Conservation (phyloP, 768 basidiomycete genomes). For the Phlebiopsis gigantea region DNA sequence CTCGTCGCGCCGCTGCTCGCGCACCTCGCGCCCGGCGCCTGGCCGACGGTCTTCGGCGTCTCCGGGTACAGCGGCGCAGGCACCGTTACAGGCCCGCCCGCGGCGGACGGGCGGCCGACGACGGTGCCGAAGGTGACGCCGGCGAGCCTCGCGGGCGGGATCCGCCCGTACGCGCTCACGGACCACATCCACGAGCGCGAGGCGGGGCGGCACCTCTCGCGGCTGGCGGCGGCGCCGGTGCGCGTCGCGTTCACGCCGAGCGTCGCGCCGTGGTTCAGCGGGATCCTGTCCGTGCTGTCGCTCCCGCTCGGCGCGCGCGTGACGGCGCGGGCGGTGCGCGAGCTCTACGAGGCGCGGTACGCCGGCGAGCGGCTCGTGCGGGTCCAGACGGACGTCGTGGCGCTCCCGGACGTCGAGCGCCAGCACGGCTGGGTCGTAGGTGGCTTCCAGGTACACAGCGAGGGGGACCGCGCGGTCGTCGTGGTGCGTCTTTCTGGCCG, state of each 20-base stretch:
- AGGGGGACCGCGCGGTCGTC: slow-evolving; percentile 88
- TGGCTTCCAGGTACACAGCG: slow-evolving; percentile 89
- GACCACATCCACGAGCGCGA: slow-evolving; percentile 99
- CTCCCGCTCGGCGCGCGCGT: slow-evolving; percentile 69
- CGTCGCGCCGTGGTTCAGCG: slow-evolving; percentile 94
- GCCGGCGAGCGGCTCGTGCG: slow-evolving; percentile 65
- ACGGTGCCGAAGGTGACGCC: slow-evolving; percentile 80
- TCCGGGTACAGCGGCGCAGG: slow-evolving; percentile 97
- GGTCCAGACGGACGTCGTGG: slow-evolving; percentile 65
- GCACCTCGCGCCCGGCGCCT: slow-evolving; percentile 51
- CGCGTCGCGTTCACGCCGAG: slow-evolving; percentile 77
- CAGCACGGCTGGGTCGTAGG: slow-evolving; percentile 90
- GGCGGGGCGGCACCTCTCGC: slow-evolving; percentile 77
- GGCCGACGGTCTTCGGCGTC: slow-evolving; percentile 86
- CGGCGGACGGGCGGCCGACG: slow-evolving; percentile 61
- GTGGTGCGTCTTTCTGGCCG: slow-evolving; percentile 51
- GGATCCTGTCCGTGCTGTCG: slow-evolving; percentile 84
- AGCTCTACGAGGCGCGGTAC: slow-evolving; percentile 78
- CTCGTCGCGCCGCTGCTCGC: slow-evolving; percentile 85
- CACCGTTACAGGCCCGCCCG: slow-evolving; percentile 63
- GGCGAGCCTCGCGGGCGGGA: slow-evolving; percentile 65
- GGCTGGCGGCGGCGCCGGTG: slow-evolving; percentile 36
- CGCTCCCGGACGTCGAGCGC: slow-evolving; percentile 67
- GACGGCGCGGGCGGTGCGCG: slow-evolving; percentile 65
- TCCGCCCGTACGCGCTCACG: slow-evolving; percentile 86